A percentile compares a stretch with the other conserved stretches of the same genome.
These are phyloP conservation scores for Lizonia empirigonia DNA, from an alignment of 2,329 filamentous ascomycete species.

Conservation along the genomic window DNA sequence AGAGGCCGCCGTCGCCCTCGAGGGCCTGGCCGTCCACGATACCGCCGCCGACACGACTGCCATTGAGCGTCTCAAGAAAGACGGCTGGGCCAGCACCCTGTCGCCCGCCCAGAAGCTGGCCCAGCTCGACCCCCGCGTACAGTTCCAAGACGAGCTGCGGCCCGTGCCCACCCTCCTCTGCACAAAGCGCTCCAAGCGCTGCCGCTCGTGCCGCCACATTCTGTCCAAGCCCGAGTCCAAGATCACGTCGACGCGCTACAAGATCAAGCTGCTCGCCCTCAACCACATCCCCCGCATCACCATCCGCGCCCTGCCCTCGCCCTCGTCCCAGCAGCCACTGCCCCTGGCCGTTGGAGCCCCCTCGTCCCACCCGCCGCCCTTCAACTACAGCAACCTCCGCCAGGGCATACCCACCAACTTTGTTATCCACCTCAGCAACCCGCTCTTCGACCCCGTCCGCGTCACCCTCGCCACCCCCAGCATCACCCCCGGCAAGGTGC, in stretches of 20 bases:
- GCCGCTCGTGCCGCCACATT: conserved; percentile 90
- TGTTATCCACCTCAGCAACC: conserved; percentile 88
- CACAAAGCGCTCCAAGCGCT: conserved; percentile 93
- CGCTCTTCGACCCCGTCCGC: conserved; percentile 87
- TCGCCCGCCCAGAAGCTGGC: conserved; percentile 59
- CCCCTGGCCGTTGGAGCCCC: conserved; percentile 31
- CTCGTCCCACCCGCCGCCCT: conserved; percentile 29
- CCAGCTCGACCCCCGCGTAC: conserved; percentile 57
- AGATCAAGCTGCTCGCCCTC: conserved; percentile 83
- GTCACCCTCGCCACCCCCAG: conserved; percentile 83
- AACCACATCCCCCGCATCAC: conserved; percentile 86
- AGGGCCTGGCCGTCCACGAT: conserved; percentile 71
- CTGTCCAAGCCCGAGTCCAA: conserved; percentile 94
- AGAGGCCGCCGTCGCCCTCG: conserved; percentile 71
- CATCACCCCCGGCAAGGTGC: conserved; percentile 44
- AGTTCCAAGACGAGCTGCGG: conserved; percentile 75
- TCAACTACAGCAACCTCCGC: conserved; percentile 55
- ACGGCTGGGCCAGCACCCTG: conserved; percentile 71
- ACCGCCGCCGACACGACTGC: conserved; percentile 65
- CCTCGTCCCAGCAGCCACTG: conserved; percentile 57
- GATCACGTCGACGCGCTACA: conserved; percentile 84
- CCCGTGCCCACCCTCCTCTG: conserved; percentile 83
- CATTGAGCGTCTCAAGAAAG: conserved; percentile 60
- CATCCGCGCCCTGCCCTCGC: conserved; percentile 65
- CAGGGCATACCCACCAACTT: conserved; percentile 70